Conservation (phyloP, 345 rosid species). For the Syzygium jambos region DNA sequence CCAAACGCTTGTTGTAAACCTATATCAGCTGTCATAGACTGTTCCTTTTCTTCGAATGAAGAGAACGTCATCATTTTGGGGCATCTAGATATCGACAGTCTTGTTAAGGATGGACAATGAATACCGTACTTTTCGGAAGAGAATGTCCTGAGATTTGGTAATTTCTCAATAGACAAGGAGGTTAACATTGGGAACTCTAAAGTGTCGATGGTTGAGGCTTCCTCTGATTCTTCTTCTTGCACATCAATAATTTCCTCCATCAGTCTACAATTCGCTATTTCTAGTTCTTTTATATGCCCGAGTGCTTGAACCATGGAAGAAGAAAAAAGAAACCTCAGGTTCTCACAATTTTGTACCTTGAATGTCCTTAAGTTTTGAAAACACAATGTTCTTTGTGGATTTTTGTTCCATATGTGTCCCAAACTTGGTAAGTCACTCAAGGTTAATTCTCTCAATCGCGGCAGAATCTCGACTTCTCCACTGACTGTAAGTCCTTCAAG, state of each 20-base stretch:
- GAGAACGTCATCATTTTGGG: background rate
- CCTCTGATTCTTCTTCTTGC: background rate
- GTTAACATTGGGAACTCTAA: rapidly evolving
- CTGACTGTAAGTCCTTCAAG: rapidly evolving
- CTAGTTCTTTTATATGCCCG: rapidly evolving
- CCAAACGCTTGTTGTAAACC: background rate
- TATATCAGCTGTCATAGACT: rapidly evolving
- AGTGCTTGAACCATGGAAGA: background rate
- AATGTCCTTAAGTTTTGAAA: no score
- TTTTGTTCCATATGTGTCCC: no score
- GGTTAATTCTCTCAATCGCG: no score
- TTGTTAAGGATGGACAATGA: background rate
- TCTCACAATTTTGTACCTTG: no score
- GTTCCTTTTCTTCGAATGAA: background rate
- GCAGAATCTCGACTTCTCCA: no score
- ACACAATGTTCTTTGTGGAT: no score
- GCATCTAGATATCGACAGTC: rapidly evolving
- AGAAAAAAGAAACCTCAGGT: background rate
- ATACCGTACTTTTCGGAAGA: rapidly evolving
- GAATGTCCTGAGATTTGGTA: background rate
- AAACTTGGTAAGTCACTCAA: no score
- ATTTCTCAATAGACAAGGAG: background rate
- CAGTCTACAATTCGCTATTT: background rate
- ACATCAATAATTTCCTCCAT: background rate
- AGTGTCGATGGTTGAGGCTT: rapidly evolving